These are phyloP conservation scores for Leccinum fallax DNA, from an alignment of 1,284 basidiomycete genomes.

Conservation along the genomic window DNA sequence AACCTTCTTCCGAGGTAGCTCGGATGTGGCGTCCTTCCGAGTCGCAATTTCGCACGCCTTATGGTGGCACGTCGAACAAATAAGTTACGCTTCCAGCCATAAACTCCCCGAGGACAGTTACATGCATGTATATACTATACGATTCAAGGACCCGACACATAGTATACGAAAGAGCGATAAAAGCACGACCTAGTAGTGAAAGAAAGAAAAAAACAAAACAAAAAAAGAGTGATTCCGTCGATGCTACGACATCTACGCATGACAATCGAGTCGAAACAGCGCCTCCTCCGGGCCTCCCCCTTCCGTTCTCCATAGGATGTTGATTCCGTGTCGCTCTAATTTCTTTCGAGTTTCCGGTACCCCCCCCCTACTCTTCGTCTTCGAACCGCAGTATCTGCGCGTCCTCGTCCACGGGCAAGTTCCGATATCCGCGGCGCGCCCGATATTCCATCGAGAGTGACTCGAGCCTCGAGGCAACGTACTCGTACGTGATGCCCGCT, in stretches of 20 bases:
- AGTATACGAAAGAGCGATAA: background rate
- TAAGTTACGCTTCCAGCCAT: background rate
- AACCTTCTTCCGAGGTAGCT: too few relatives aligned
- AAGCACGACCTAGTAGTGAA: background rate
- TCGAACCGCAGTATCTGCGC: slow-evolving; percentile 82
- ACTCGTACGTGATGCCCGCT: slow-evolving; percentile 72
- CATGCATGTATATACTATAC: background rate
- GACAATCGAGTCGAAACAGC: background rate
- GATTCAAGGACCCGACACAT: background rate
- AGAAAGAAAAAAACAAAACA: background rate
- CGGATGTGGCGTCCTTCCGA: too few relatives aligned
- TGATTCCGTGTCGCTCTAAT: background rate
- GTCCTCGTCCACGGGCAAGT: slow-evolving; percentile 86
- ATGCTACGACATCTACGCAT: background rate
- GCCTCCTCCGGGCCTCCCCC: background rate
- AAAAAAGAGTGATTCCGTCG: background rate
- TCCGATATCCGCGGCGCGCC: slow-evolving; percentile 72
- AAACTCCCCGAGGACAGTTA: background rate
- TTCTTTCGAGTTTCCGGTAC: background rate
- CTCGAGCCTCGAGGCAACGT: slow-evolving; percentile 51
- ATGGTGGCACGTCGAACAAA: too few relatives aligned
- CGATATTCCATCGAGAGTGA: slow-evolving; percentile 45
- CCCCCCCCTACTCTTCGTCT: slow-evolving; percentile 60
- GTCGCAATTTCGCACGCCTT: too few relatives aligned
- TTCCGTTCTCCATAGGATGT: background rate